Base-by-base conservation (phyloP, 2,329 filamentous ascomycete genomes). In the Colletotrichum tropicale region DNA sequence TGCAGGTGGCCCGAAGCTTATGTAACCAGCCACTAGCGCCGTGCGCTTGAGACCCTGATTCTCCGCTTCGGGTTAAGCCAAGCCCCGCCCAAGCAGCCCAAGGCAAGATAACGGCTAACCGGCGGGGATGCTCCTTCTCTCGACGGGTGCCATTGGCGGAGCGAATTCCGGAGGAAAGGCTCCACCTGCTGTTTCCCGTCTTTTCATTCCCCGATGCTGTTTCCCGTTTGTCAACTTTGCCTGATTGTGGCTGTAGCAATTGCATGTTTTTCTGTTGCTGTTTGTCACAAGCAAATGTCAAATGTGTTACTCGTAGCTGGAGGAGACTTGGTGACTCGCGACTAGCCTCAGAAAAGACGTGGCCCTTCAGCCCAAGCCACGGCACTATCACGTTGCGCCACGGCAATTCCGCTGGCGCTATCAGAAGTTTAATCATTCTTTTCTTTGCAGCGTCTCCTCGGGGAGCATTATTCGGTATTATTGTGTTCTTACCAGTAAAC, bases 401-500 rank as follows among this genome's bases (percentile, higher is more conserved):
- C 43, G 43, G 43, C 43, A 13, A 21, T 52, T 21, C 43, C 43
- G 6, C 43, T 52, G 43, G n/a, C 43, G 43, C 43, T 21, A 52
- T 52, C 43, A 21, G 43, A 52, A 21, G 43, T 52, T 21, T 13
- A 52, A 52, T 52, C 6, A 0, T 0, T 21, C n/a, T 52, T 13
- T 52, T 52, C 43, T 21, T 6, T 13, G 43, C 36, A 48, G 18
- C 4, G 8, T 52, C 12, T 52, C 43, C n/a, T 48, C n/a, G 43
- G 10, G 43, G 43, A 21, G 15, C 43, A 48, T 8, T 15, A 18
- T 58, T 58, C 21, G 21, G 52, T 10, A 32, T 2, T 5, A 10
- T 21, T 2, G 18, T 28, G 0, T 28, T 3, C 52, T 12, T 13
- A 24, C 24, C 28, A 10, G 0, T 0, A 0, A 28, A 56, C 10